Conservation (phyloP, 176 grass and related monocot species). For the Poa annua region DNA sequence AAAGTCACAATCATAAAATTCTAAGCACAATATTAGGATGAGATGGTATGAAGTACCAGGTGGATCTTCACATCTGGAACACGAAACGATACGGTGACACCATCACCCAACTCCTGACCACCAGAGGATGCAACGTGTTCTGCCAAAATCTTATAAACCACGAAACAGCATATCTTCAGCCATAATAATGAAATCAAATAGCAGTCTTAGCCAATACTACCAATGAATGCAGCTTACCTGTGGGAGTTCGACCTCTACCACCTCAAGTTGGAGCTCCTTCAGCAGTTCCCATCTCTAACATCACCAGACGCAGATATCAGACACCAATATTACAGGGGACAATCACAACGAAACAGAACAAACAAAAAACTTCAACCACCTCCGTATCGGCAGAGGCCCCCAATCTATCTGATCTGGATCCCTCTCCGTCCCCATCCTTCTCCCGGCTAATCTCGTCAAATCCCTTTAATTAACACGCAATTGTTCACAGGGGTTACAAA, state of each 20-base stretch:
- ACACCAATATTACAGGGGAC: background rate
- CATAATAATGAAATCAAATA: constrained; percentile 22
- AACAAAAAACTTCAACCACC: constrained; percentile 52
- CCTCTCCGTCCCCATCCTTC: constrained; percentile 41
- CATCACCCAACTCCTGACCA: constrained; percentile 35
- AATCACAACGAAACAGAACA: constrained; percentile 27
- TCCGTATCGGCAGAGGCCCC: constrained; percentile 36
- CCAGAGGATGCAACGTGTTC: constrained; percentile 41
- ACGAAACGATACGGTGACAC: constrained; percentile 47
- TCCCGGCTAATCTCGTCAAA: constrained; percentile 35
- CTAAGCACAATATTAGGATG: constrained; percentile 37
- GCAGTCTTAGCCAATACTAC: background rate
- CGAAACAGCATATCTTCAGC: constrained; percentile 29
- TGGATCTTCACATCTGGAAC: constrained; percentile 52
- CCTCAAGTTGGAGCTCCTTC: constrained; percentile 67
- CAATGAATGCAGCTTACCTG: constrained; percentile 52
- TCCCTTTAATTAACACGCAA: constrained; percentile 42
- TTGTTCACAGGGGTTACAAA: constrained; percentile 25
- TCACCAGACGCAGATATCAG: constrained; percentile 35
- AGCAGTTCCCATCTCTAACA: constrained; percentile 54
- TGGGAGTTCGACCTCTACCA: constrained; percentile 69
- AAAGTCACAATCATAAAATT: constrained; percentile 23
- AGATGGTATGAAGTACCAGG: constrained; percentile 55
- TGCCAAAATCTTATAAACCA: constrained; percentile 48
- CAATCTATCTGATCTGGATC: constrained; percentile 35